Base-by-base conservation (phyloP, 768 basidiomycete species). In the Amylocystis lapponica region DNA sequence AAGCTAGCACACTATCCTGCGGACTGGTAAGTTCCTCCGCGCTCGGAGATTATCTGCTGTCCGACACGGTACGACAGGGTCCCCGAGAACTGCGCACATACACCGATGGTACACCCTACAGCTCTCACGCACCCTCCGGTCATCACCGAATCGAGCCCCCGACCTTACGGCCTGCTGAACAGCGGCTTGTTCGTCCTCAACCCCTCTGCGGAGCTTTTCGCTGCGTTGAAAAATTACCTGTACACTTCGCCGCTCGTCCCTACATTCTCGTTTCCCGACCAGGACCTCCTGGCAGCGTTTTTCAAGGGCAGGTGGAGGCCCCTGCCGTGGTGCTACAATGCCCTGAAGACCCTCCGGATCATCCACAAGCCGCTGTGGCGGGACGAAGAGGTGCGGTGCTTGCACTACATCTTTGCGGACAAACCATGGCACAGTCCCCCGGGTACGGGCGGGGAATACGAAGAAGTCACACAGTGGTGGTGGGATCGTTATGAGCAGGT, bases 61-160 rank as follows among this genome's bases (percentile, higher is more conserved):
- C 27, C 25, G 42, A 33, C 32, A 31, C 32, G 39, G 20, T 11
- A 17, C 13, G 11, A 13, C 52, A 97, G 95, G 95, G 72, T 79
- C 29, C 93, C 95, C n/a, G 80, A 68, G 46, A 97, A 98, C 56
- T 99, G 95, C 63, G 80, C 86, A 17, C 83, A 91, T 61, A 83
- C 85, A 5, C 63, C 71, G 6, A 60, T 74, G 40, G 49, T 53
- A 17, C 66, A 70, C 43, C 72, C 76, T 4, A 65, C 67, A 7
- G 75, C 78, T 22, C 50, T 69, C 25, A 68, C 66, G 27, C 66
- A 74, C 17, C 78, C 74, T 5, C 66, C 68, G 10, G 45, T 49
- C 38, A 69, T 72, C 42, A 59, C 65, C 3, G 36, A 56, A 0
- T 44, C 55, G 32, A 75, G 78, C 26, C 89, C 88, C 12, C 77